Evolutionary conservation across 192 early-diverging fungal genomes (phyloP).

Genomic region (Coemansia javaensis): DNA sequence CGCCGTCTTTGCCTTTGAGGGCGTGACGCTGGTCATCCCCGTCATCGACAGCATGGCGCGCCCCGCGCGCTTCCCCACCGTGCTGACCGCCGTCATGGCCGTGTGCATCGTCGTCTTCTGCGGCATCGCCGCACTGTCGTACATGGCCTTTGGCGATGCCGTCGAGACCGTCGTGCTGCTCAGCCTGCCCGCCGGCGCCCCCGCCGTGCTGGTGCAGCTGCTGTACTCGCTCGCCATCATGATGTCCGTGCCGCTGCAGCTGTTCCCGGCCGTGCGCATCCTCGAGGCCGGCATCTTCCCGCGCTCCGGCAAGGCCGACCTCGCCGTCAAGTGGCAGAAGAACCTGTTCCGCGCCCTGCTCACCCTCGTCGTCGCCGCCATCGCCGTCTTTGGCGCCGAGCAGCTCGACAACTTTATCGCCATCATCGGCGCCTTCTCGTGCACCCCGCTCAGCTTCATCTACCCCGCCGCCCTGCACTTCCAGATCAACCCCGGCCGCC

Average conservation of each 20-base stretch:
- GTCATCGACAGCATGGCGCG: constrained; percentile 79
- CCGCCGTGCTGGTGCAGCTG: constrained; percentile 68
- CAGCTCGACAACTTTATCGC: constrained; percentile 82
- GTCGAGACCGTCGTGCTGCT: constrained; percentile 86
- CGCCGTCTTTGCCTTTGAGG: constrained; percentile 87
- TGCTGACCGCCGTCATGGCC: constrained; percentile 70
- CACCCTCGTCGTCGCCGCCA: constrained; percentile 60
- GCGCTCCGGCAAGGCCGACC: constrained; percentile 70
- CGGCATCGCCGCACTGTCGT: constrained; percentile 72
- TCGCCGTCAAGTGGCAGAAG: constrained; percentile 79
- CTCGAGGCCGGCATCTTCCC: constrained; percentile 79
- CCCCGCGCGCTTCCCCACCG: constrained; percentile 73
- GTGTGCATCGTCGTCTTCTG: constrained; percentile 76
- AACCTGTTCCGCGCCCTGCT: constrained; percentile 72
- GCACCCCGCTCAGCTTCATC: constrained; percentile 73
- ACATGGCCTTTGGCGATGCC: constrained; percentile 77
- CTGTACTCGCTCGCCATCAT: constrained; percentile 93
- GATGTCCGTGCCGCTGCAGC: constrained; percentile 84
- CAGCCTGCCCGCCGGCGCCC: constrained; percentile 66
- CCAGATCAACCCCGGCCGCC: constrained; percentile 50
- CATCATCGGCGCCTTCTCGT: constrained; percentile 79
- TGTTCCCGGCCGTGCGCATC: constrained; percentile 92
- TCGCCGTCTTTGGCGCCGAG: constrained; percentile 74
- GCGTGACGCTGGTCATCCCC: constrained; percentile 76
- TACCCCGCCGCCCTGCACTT: constrained; percentile 84